phyloP scores from a whole-genome alignment of 345 rosid genomes.

The Corchorus olitorius region DNA sequence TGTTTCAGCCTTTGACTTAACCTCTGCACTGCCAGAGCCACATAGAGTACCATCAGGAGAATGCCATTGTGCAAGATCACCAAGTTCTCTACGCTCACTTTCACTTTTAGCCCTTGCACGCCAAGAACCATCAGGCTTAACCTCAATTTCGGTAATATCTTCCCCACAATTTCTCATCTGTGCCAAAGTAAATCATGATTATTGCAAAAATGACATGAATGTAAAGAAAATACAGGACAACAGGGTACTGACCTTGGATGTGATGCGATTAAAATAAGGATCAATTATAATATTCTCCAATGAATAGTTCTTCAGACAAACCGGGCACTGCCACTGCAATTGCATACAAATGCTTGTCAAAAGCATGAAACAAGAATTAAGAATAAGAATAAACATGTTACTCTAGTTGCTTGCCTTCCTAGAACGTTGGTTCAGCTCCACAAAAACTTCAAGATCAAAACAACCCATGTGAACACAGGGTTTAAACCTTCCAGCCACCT shows the following conservation, averaged over 20 bases:
- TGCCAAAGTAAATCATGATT: slow-evolving; percentile 12
- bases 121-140: slow-evolving; percentile 98
- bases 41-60: slow-evolving; percentile 66
- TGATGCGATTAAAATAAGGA: slow-evolving; percentile 87
- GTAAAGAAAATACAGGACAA: neutral
- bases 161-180: slow-evolving; percentile 90
- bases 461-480: slow-evolving; percentile 97
- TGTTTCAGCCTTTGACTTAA: slow-evolving; percentile 51
- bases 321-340: slow-evolving; percentile 98
- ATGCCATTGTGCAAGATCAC: slow-evolving; percentile 87
- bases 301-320: slow-evolving; percentile 89
- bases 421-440: slow-evolving; percentile 94
- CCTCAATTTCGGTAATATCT: slow-evolving; percentile 83
- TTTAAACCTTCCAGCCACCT: slow-evolving; percentile 93
- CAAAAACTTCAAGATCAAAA: slow-evolving; percentile 95
- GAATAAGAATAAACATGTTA: neutral
- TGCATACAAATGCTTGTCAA: slow-evolving; percentile 29
- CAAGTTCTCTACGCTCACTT: slow-evolving; percentile 74
- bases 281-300: slow-evolving; percentile 81
- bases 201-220: slow-evolving; percentile 9
- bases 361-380: neutral
- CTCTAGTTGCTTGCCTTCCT: slow-evolving; percentile 73
- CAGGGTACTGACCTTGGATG: slow-evolving; percentile 59
- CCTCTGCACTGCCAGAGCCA: slow-evolving; percentile 41
- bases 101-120: slow-evolving; percentile 82